A percentile compares a stretch with the other conserved stretches of the same genome.
phyloP scores from a whole-genome alignment of 768 basidiomycete species.

The Tylopilus rubrobrunneus region DNA sequence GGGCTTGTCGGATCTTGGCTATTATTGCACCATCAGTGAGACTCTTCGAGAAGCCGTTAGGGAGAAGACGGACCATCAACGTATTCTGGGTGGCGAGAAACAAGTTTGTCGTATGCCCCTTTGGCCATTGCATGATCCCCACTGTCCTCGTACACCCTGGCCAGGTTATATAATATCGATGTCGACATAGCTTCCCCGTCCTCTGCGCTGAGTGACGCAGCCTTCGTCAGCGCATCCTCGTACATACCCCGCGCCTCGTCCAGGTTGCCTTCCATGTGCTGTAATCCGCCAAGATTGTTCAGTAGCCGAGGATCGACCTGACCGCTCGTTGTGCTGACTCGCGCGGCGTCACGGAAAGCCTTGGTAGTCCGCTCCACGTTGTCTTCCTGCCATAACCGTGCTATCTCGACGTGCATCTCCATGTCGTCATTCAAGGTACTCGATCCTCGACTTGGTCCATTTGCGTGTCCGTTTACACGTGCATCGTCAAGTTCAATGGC shows the following conservation, averaged over 20 bases:
- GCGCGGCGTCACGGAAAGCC: slow-evolving; percentile 70
- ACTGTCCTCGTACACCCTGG: slow-evolving; percentile 83
- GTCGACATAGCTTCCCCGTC: slow-evolving; percentile 70
- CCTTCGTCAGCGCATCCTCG: slow-evolving; percentile 66
- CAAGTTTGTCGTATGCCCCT: slow-evolving; percentile 83
- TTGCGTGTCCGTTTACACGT: slow-evolving; percentile 40
- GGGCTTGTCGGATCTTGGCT: slow-evolving; percentile 93
- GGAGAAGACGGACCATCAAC: slow-evolving; percentile 72
- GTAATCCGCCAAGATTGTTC: slow-evolving; percentile 77
- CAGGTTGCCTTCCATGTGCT: slow-evolving; percentile 63
- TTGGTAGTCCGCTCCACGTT: slow-evolving; percentile 67
- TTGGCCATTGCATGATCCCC: slow-evolving; percentile 70
- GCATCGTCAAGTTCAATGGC: slow-evolving; percentile 61
- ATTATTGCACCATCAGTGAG: slow-evolving; percentile 9
- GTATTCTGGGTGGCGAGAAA: slow-evolving; percentile 92
- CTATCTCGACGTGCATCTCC: slow-evolving; percentile 89
- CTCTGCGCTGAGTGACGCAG: slow-evolving; percentile 42
- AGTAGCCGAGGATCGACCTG: slow-evolving; percentile 62
- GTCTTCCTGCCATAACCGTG: slow-evolving; percentile 83
- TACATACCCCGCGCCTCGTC: slow-evolving; percentile 60
- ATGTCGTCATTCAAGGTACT: slow-evolving; percentile 69
- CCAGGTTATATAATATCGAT: slow-evolving; percentile 87
- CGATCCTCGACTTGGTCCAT: slow-evolving; percentile 34
- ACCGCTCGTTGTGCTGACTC: slow-evolving; percentile 51
- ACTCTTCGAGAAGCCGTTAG: neutral